Evolutionary conservation across 371 early-diverging fungal species (phyloP), one percentile per base, ranked within the genome.

Genomic region (Umbelopsis sp.): DNA sequence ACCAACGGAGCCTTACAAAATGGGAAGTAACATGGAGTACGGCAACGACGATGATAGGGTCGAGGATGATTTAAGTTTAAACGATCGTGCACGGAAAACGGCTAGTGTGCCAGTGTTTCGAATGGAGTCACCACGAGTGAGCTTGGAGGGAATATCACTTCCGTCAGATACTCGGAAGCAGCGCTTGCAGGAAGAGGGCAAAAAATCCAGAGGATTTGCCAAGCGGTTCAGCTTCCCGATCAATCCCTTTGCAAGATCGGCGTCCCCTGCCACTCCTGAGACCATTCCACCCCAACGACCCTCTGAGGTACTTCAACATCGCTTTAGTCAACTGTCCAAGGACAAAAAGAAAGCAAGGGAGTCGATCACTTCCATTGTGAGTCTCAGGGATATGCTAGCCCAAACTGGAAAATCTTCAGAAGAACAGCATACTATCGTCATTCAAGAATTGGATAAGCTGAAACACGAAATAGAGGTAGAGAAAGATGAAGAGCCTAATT

Each of bases 401-500:
- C 35, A 35, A 18, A 57, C 22, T 35, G 57, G 57, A 3, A 57
- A 35, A 35, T 32, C 18, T 14, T 57, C 57, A 35, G 57, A 57
- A n/a, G 57, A 57, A 57, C 57, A 57, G n/a, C 32, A 57, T 11
- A 29, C 12, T 35, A n/a, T 35, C 12, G 57, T 57, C 18, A 37
- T 32, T 1, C 32, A 76, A 24, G 74, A 81, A 63, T 76, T 79
- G 62, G 70, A 73, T 1, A 68, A 62, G 0, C 65, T 73, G 20
- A 69, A 68, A n/a, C 65, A 77, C 5, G 72, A 74, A 41, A 38
- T 50, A 24, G 53, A 73, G 16, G 72, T 74, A 65, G 71, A 70
- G 35, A 37, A 67, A 0, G 64, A 72, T 12, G 63, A 68, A 20
- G 77, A 78, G 22, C 72, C 66, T 44, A 78, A 82, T 25, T 82